Base-by-base conservation (phyloP, 192 early-diverging fungal species). In the Podila epigama region DNA sequence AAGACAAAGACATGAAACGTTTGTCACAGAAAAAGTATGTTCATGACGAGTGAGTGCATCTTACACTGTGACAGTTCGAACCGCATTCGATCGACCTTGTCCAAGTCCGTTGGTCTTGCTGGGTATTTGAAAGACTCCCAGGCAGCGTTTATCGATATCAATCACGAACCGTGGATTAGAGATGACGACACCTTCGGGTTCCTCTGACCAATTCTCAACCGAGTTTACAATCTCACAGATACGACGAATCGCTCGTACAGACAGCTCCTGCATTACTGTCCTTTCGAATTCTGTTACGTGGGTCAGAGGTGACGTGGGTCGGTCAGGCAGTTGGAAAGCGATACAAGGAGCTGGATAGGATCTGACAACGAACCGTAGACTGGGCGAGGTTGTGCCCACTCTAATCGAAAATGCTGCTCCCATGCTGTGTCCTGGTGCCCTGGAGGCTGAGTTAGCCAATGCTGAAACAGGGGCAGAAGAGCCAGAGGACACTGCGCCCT, bases 111-210 rank as follows among this genome's bases (percentile, higher is more conserved):
- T 60, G 52, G 25, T 28, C 32, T 15, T 51, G 36, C 10, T 3
- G 8, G 65, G 60, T 3, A 75, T 41, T 29, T 56, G 36, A 32
- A 77, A 77, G 20, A 77, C 66, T 20, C 73, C 73, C 6, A 77
- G 66, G 31, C 73, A 77, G 4, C 66, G 73, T n/a, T 60, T 58
- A 7, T 77, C 73, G 50, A 77, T 77, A 32, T 77, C 73, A 28
- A 77, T 63, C 11, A 68, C 60, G 51, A 77, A 77, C 37, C 51
- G 58, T 15, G 66, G 66, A 31, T 56, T 63, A 2, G 58, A 53
- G 22, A 77, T n/a, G 9, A n/a, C n/a, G n/a, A 18, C 27, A 12
- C 64, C 64, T n/a, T 57, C 16, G 12, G 35, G 28, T 0, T 44
- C 25, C 0, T 22, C 60, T 28, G 55, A 52, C 73, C 73, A 77